These are phyloP conservation scores for Aphanomyces euteiches DNA, from an alignment of 352 stramenopile species.

Conservation along the genomic window DNA sequence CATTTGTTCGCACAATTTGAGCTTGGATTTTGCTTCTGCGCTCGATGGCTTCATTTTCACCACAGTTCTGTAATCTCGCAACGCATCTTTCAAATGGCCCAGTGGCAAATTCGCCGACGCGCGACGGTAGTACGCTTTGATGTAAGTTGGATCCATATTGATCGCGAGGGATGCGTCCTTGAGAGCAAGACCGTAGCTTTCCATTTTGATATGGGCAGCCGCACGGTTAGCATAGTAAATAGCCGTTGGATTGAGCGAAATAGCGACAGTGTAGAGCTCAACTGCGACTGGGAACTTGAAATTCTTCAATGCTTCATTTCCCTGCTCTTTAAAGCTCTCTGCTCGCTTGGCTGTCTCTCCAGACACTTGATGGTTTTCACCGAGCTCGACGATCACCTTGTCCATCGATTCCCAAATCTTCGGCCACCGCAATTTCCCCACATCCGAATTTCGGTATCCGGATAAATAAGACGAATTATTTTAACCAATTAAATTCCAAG, in stretches of 20 bases:
- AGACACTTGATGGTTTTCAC: constrained; percentile 53
- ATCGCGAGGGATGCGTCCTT: constrained; percentile 94
- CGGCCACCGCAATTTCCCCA: not conserved
- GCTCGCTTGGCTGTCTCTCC: constrained; percentile 50
- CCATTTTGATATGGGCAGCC: constrained; percentile 96
- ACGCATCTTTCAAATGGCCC: constrained; percentile 94
- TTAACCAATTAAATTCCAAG: too few relatives aligned
- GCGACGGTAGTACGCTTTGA: constrained; percentile 98
- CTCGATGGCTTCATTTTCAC: constrained; percentile 94
- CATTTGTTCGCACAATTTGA: constrained; percentile 96
- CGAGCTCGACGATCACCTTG: constrained; percentile 28
- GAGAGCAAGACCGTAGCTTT: constrained; percentile 98
- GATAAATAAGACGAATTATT: not conserved
- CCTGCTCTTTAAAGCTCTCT: constrained; percentile 77
- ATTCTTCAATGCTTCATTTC: constrained; percentile 76
- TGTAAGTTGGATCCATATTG: constrained; percentile 90
- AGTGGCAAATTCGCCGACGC: constrained; percentile 96
- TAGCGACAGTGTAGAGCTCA: constrained; percentile 87
- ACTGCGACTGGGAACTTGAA: constrained; percentile 80
- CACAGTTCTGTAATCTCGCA: constrained; percentile 97
- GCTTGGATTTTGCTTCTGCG: constrained; percentile 88
- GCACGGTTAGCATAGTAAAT: constrained; percentile 95
- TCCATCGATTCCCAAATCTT: constrained; percentile 12
- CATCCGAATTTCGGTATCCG: not conserved
- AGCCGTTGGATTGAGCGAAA: constrained; percentile 81